A percentile compares a stretch with the other conserved stretches of the same genome.
Evolutionary conservation across 345 rosid species (phyloP).

Genomic region (Populus nigra): DNA sequence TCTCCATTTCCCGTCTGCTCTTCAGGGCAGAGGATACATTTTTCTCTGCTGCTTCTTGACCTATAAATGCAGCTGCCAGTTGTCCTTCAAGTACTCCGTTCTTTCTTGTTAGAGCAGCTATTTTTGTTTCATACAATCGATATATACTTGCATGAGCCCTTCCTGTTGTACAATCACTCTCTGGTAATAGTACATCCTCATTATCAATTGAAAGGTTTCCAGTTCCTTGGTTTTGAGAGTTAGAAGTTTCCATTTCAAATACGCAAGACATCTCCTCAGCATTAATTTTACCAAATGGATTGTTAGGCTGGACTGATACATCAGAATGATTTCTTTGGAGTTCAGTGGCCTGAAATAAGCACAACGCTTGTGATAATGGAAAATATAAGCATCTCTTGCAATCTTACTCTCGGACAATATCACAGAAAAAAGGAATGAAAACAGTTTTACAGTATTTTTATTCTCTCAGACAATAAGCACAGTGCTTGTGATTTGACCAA

Average conservation of each 20-base stretch:
- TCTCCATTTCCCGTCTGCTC: slow-evolving; percentile 85
- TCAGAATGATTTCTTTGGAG: slow-evolving; percentile 39
- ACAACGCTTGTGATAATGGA: slow-evolving; percentile 5
- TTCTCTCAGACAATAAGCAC: no score
- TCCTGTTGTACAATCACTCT: slow-evolving; percentile 46
- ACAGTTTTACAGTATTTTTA: not conserved
- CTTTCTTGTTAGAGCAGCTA: slow-evolving; percentile 63
- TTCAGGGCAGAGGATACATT: slow-evolving; percentile 60
- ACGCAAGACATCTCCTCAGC: slow-evolving; percentile 46
- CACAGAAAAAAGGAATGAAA: not conserved
- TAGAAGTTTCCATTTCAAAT: slow-evolving; percentile 43
- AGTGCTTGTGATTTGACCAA: not conserved
- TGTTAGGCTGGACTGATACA: slow-evolving; percentile 19
- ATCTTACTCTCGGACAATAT: not conserved
- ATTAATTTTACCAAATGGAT: slow-evolving; percentile 45
- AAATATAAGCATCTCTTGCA: not conserved
- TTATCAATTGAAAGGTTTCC: slow-evolving; percentile 43
- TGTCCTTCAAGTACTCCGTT: slow-evolving; percentile 77
- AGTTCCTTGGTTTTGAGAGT: slow-evolving; percentile 35
- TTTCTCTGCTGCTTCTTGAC: slow-evolving; percentile 72
- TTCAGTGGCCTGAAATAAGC: slow-evolving; percentile 52
- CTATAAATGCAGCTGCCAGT: slow-evolving; percentile 60
- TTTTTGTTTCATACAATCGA: slow-evolving; percentile 72
- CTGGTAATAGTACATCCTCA: slow-evolving; percentile 41
- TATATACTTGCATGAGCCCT: slow-evolving; percentile 56